Conservation (phyloP, 345 rosid genomes). For the Eucalyptus regnans region DNA sequence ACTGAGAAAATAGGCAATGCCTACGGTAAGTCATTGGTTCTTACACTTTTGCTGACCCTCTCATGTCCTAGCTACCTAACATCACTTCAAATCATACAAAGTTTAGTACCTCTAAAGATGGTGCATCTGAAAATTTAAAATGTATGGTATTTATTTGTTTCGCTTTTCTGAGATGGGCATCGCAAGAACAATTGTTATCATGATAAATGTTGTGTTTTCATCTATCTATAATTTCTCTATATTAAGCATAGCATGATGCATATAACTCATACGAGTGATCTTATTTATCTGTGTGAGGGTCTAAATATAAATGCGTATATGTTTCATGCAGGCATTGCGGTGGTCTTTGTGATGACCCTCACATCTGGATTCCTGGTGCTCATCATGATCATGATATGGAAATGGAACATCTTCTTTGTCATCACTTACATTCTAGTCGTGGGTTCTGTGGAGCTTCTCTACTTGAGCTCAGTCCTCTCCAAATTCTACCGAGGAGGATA, state of each 20-base stretch:
- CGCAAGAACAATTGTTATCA: not conserved
- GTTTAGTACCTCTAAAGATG: not conserved
- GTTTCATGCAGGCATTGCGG: constrained; percentile 16
- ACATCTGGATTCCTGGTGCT: constrained; percentile 13
- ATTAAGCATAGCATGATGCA: not conserved
- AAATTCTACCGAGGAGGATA: constrained; percentile 17
- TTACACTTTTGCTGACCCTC: not conserved
- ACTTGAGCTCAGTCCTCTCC: constrained; percentile 7
- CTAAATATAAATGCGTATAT: not conserved
- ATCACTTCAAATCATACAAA: not conserved
- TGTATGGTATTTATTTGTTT: not conserved
- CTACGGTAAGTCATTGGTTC: constrained; percentile 20
- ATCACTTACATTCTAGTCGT: constrained; percentile 4
- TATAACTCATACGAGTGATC: not conserved
- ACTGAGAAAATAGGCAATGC: constrained; percentile 38
- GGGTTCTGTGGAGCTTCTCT: constrained; percentile 3
- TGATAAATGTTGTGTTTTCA: not conserved
- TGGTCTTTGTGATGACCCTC: constrained; percentile 12
- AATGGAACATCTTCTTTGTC: constrained; percentile 4
- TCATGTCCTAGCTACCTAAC: not conserved
- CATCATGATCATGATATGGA: constrained; percentile 15
- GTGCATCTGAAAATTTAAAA: not conserved
- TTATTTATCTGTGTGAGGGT: not conserved
- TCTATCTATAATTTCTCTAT: fast-evolving
- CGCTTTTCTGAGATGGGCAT: not conserved